These are phyloP conservation scores for Backusella sp. DNA, from an alignment of 192 early-diverging fungal species.

Conservation along the genomic window DNA sequence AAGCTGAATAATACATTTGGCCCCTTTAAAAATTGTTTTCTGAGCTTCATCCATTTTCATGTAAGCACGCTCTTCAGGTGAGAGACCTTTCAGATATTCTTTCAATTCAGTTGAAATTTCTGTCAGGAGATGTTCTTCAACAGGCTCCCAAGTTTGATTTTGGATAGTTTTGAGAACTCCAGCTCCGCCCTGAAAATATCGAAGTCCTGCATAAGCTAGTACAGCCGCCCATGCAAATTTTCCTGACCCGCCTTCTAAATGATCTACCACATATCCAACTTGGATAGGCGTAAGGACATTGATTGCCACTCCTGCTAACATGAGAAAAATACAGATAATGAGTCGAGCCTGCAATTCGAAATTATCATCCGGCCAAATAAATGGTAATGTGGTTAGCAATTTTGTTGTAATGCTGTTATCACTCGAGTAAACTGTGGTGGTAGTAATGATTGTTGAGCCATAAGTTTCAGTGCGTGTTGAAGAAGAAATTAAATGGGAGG, in stretches of 20 bases:
- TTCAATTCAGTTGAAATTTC: constrained; percentile 87
- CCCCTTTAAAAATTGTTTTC: constrained; percentile 81
- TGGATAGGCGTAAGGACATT: constrained; percentile 84
- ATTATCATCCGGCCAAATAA: constrained; percentile 73
- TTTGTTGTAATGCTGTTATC: constrained; percentile 34
- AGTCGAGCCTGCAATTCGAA: constrained; percentile 62
- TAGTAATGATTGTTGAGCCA: constrained; percentile 12
- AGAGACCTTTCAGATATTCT: constrained; percentile 81
- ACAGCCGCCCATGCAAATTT: constrained; percentile 48
- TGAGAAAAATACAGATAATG: constrained; percentile 63
- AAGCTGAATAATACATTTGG: constrained; percentile 67
- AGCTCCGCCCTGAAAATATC: constrained; percentile 70
- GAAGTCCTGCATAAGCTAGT: constrained; percentile 55
- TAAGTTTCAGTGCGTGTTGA: background rate
- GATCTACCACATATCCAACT: constrained; percentile 78
- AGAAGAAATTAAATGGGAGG: constrained; percentile 17
- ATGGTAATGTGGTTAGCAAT: constrained; percentile 69
- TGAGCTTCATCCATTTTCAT: constrained; percentile 94
- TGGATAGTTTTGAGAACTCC: constrained; percentile 75
- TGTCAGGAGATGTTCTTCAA: constrained; percentile 86
- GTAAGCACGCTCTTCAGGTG: constrained; percentile 87
- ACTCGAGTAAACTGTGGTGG: constrained; percentile 26
- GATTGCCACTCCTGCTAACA: constrained; percentile 65
- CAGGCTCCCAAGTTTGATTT: constrained; percentile 87
- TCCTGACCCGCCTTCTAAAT: background rate